phyloP scores from a whole-genome alignment of 208 protist genomes.

The Leishmania martiniquensis region DNA sequence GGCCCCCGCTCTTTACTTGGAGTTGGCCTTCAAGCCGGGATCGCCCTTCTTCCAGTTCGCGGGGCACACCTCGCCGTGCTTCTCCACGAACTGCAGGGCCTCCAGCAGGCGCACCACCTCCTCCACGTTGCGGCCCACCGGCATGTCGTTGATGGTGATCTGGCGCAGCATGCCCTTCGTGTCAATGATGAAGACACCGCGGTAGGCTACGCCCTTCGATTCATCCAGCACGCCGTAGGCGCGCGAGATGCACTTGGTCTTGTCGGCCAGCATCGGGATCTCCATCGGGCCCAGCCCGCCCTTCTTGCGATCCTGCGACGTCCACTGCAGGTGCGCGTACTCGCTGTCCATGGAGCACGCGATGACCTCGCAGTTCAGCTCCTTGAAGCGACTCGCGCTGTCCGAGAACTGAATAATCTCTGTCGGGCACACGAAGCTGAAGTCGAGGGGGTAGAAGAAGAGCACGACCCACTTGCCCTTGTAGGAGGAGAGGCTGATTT shows the following conservation, averaged over 20 bases:
- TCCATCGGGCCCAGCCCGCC: conserved; percentile 97
- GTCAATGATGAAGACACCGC: conserved; percentile 97
- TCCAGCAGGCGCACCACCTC: conserved; percentile 96
- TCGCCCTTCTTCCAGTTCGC: conserved; percentile 93
- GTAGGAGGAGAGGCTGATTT: conserved; percentile 89
- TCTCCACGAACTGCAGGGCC: conserved; percentile 96
- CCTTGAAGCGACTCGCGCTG: conserved; percentile 88
- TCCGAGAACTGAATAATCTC: conserved; percentile 97
- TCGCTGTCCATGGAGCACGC: conserved; percentile 94
- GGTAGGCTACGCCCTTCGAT: conserved; percentile 85
- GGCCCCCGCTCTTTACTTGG: too few species aligned
- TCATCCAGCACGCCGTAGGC: conserved; percentile 95
- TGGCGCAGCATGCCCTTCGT: conserved; percentile 90
- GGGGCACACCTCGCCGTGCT: conserved; percentile 96
- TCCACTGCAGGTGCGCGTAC: conserved; percentile 97
- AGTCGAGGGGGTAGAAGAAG: conserved; percentile 98
- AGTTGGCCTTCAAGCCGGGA: conserved; percentile 94
- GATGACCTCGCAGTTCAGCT: conserved; percentile 91
- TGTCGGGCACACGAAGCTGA: conserved; percentile 98
- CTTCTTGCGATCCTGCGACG: conserved; percentile 93
- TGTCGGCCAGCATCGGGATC: conserved; percentile 97
- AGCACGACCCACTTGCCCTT: conserved; percentile 96
- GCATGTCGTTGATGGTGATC: conserved; percentile 95
- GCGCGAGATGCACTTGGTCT: conserved; percentile 91
- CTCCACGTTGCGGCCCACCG: conserved; percentile 95